These are phyloP conservation scores for Fusarium nurragi DNA, from an alignment of 2,329 filamentous ascomycete genomes.

Conservation along the genomic window DNA sequence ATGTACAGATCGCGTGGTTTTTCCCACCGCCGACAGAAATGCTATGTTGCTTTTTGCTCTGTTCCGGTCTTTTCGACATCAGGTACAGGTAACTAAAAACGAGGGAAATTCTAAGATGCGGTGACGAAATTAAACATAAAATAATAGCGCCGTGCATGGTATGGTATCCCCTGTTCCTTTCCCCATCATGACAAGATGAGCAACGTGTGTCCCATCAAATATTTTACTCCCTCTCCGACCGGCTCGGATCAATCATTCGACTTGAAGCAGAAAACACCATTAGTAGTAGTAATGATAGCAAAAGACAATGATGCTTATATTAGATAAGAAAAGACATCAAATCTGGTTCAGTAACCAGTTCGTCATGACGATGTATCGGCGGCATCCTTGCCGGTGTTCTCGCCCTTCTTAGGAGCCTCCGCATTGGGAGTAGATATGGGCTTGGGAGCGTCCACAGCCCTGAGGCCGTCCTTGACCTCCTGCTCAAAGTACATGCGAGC, in stretches of 20 bases:
- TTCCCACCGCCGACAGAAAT: not conserved
- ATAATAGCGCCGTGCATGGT: constrained; percentile 24
- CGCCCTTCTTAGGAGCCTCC: not conserved
- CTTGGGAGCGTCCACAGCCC: constrained; percentile 8
- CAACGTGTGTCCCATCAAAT: constrained; percentile 4
- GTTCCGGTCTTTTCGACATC: not conserved
- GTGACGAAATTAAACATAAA: constrained; percentile 30
- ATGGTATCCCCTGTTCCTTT: constrained; percentile 28
- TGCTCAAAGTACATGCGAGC: constrained; percentile 37
- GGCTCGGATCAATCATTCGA: constrained; percentile 17
- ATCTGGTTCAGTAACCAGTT: constrained; percentile 9
- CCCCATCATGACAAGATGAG: constrained; percentile 14
- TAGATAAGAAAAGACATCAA: constrained; percentile 20
- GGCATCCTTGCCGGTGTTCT: not conserved
- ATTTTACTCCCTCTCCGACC: constrained; percentile 22
- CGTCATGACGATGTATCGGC: constrained; percentile 15
- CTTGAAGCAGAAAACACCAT: constrained; percentile 16
- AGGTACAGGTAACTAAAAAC: not conserved
- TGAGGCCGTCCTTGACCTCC: constrained; percentile 22
- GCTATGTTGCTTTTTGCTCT: constrained; percentile 4
- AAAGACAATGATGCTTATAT: constrained; percentile 7
- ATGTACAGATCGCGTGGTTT: constrained; percentile 3
- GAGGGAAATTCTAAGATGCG: constrained; percentile 22
- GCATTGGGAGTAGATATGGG: constrained; percentile 9
- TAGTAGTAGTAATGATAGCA: constrained; percentile 1